These are phyloP conservation scores for Botrytis sinoallii DNA, from an alignment of 2,329 filamentous ascomycete species.

Conservation along the genomic window DNA sequence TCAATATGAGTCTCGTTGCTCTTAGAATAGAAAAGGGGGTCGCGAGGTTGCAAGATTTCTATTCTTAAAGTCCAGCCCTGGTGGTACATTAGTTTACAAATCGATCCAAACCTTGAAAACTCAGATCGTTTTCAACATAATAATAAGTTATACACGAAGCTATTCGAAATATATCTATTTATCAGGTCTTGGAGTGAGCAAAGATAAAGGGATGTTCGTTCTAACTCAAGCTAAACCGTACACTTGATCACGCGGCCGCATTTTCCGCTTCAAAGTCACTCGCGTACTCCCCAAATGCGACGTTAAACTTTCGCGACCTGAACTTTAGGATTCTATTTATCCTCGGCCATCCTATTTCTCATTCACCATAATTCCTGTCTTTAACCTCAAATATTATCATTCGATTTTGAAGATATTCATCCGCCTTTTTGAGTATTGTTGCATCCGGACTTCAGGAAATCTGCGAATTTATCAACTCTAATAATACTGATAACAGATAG, in stretches of 20 bases:
- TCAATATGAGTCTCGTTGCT: background rate
- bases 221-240: background rate
- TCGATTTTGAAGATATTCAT: background rate
- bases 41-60: background rate
- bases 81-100: background rate
- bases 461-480: background rate
- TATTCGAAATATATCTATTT: background rate
- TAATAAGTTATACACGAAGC: no score
- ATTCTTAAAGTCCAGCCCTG: background rate
- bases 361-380: background rate
- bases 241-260: background rate
- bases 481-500: background rate
- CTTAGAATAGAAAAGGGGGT: background rate
- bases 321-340: background rate
- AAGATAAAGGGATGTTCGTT: background rate
- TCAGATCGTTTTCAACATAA: background rate
- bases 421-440: background rate
- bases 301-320: conserved; percentile 1
- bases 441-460: background rate
- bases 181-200: background rate
- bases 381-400: background rate
- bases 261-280: background rate
- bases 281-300: background rate
- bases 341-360: background rate
- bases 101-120: background rate